Evolutionary conservation across 768 basidiomycete genomes (phyloP).

Genomic region (Basidioascus undulatus): DNA sequence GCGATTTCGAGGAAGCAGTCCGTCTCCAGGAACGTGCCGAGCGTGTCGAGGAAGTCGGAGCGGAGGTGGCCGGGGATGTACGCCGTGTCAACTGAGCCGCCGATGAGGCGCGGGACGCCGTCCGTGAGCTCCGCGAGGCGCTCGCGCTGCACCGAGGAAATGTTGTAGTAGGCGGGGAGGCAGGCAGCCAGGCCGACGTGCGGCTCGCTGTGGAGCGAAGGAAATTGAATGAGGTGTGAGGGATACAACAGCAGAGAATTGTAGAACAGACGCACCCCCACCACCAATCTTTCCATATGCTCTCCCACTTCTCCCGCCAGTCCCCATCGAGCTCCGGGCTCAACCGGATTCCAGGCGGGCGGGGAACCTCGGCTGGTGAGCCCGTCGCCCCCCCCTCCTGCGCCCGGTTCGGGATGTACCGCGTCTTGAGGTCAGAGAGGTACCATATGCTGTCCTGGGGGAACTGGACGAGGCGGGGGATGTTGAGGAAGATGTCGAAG

Average conservation of each 20-base stretch:
- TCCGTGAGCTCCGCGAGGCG: constrained; percentile 20
- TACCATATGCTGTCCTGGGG: constrained; percentile 28
- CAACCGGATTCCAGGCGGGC: constrained; percentile 2
- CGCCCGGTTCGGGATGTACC: constrained; percentile 1
- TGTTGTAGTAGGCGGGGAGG: constrained; percentile 22
- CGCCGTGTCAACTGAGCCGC: constrained; percentile 28
- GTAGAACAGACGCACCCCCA: neutral
- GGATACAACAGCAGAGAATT: neutral
- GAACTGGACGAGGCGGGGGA: constrained; percentile 27
- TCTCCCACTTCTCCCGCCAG: neutral
- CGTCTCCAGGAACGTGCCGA: constrained; percentile 26
- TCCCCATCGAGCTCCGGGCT: neutral
- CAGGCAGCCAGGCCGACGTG: constrained; percentile 21
- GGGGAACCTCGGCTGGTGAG: no score
- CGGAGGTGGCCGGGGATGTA: constrained; percentile 27
- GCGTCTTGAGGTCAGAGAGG: constrained; percentile 23
- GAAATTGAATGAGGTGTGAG: neutral
- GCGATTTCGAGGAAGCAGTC: constrained; percentile 30
- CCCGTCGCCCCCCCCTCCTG: neutral
- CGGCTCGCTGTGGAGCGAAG: neutral
- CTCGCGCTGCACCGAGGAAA: constrained; percentile 20
- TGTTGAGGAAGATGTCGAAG: constrained; percentile 28
- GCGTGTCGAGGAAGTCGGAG: constrained; percentile 21
- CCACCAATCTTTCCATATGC: constrained; percentile 1
- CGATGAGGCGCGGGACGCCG: constrained; percentile 22